These are phyloP conservation scores for Zhuliangozyma blackwelliae DNA, from an alignment of 1,139 yeast genomes.

Conservation along the genomic window DNA sequence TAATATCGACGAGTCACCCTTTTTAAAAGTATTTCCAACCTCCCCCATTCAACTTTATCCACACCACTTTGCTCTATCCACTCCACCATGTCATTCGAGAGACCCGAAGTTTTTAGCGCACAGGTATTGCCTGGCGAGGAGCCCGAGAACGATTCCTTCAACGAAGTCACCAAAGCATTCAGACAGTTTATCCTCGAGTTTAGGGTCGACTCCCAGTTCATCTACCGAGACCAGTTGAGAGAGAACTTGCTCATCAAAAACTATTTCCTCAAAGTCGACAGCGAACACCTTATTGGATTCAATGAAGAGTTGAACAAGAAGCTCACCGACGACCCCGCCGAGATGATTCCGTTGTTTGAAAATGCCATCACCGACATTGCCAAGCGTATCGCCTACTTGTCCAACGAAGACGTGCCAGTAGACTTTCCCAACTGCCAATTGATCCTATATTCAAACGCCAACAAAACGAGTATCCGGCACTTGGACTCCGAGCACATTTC, in stretches of 20 bases:
- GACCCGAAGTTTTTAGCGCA: slow-evolving; percentile 77
- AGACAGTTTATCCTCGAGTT: slow-evolving; percentile 81
- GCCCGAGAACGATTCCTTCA: slow-evolving; percentile 61
- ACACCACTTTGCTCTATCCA: neutral
- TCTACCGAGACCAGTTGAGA: slow-evolving; percentile 88
- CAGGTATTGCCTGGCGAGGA: slow-evolving; percentile 83
- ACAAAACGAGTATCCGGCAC: slow-evolving; percentile 70
- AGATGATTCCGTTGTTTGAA: slow-evolving; percentile 86
- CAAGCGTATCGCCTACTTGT: slow-evolving; percentile 64
- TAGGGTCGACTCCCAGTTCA: slow-evolving; percentile 74
- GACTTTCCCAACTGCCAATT: slow-evolving; percentile 81
- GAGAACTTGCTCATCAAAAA: slow-evolving; percentile 79
- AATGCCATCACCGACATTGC: slow-evolving; percentile 89
- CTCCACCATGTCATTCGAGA: slow-evolving; percentile 62
- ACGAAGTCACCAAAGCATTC: slow-evolving; percentile 78
- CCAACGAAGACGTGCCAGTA: slow-evolving; percentile 50
- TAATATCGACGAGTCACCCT: too few relatives aligned
- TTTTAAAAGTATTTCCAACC: slow-evolving; percentile 3
- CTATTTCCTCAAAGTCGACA: slow-evolving; percentile 68
- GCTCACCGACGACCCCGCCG: slow-evolving; percentile 82
- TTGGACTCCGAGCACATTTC: slow-evolving; percentile 86
- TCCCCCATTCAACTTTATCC: neutral
- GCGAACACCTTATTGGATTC: slow-evolving; percentile 82
- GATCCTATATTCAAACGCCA: slow-evolving; percentile 69
- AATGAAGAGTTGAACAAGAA: slow-evolving; percentile 86